phyloP scores from a whole-genome alignment of 768 basidiomycete genomes.

The Phylloporus sp. region DNA sequence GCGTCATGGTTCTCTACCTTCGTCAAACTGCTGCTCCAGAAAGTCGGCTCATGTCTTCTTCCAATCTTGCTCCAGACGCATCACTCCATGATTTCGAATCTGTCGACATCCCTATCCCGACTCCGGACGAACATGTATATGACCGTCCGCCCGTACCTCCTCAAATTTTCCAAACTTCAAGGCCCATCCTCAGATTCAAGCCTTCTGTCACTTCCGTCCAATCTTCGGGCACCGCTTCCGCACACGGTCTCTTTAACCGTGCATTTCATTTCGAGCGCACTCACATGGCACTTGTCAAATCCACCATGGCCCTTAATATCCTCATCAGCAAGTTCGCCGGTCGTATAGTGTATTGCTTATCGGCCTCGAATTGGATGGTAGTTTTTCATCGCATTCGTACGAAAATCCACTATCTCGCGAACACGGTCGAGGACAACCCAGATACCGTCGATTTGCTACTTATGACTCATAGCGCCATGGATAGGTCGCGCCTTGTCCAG shows the following conservation, averaged over 20 bases:
- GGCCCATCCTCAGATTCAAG: conserved; percentile 30
- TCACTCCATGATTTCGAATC: conserved; percentile 70
- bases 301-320: conserved; percentile 49
- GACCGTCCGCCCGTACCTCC: conserved; percentile 31
- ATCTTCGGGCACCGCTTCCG: conserved; percentile 33
- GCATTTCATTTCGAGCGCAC: conserved; percentile 53
- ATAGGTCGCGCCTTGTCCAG: conserved; percentile 60
- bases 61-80: conserved; percentile 56
- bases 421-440: conserved; percentile 44
- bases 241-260: conserved; percentile 22
- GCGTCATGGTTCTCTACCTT: conserved; percentile 78
- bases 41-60: conserved; percentile 51
- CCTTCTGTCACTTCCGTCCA: conserved; percentile 39
- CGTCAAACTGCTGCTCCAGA: conserved; percentile 63
- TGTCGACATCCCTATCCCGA: conserved; percentile 35
- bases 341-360: conserved; percentile 79
- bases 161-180: conserved; percentile 37
- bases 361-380: conserved; percentile 81
- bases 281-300: conserved; percentile 54
- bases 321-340: conserved; percentile 70
- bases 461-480: conserved; percentile 72
- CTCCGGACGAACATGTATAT: conserved; percentile 17
- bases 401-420: conserved; percentile 64
- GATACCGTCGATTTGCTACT: conserved; percentile 75
- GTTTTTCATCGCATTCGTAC: conserved; percentile 65